Base-by-base conservation (phyloP, 2,329 filamentous ascomycete species). In the Stachybotrys elegans region DNA sequence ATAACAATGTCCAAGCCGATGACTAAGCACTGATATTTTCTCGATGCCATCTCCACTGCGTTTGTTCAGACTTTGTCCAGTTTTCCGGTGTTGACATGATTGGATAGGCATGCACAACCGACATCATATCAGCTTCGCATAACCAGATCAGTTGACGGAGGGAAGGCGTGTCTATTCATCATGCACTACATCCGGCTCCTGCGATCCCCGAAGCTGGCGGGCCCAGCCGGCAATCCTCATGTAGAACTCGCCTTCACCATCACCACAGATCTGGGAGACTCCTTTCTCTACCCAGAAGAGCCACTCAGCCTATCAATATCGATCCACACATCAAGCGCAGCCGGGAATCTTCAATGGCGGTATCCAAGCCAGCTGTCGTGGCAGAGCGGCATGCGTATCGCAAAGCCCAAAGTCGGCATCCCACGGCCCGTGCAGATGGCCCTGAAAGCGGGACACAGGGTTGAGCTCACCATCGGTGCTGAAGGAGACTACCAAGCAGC, bases 121-220 rank as follows among this genome's bases (percentile, higher is more conserved):
- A n/a, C n/a, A n/a, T n/a, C n/a, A n/a, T n/a, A n/a, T n/a, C n/a
- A n/a, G n/a, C n/a, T n/a, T n/a, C n/a, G n/a, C n/a, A n/a, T n/a
- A n/a, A n/a, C n/a, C n/a, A n/a, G n/a, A n/a, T n/a, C n/a, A n/a
- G n/a, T n/a, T n/a, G n/a, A n/a, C n/a, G n/a, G n/a, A n/a, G n/a
- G n/a, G n/a, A n/a, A n/a, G n/a, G n/a, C n/a, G n/a, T n/a, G n/a
- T n/a, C n/a, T n/a, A n/a, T 16, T 25, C 22, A 52, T 9, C 16
- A 81, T 81, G 77, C 76, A 81, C 51, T 81, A 81, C 63, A 70
- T 80, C 45, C 71, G 76, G 31, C 68, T 79, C 5, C 61, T 80
- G 23, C 67, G 76, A 13, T 65, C 71, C 3, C 72, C 71, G 3
- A 65, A 64, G 50, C 55, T 74, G 36, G 56, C 58, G 1, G 53